Conservation (phyloP, 23 red algal genomes). For the Agarophyton chilense region DNA sequence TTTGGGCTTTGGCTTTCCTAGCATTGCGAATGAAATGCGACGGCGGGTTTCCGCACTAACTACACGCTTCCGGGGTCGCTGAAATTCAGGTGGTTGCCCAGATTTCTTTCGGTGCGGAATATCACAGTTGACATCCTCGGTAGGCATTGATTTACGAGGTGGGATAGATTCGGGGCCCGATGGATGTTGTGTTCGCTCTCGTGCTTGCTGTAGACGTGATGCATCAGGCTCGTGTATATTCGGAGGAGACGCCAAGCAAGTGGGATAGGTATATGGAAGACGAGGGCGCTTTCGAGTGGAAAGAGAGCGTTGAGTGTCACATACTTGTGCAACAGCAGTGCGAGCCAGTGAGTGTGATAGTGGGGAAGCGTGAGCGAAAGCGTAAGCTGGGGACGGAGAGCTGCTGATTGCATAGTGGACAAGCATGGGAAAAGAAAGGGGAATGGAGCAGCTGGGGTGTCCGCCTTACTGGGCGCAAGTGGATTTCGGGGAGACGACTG, state of each 20-base stretch:
- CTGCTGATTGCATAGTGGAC: neutral
- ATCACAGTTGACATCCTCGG: neutral
- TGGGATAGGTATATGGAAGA: neutral
- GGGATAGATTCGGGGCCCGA: neutral
- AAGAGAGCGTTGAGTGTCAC: neutral
- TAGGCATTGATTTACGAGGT: neutral
- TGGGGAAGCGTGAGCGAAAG: neutral
- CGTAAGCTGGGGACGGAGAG: neutral
- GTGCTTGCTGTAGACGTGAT: neutral
- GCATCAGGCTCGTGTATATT: neutral
- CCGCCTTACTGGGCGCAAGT: too few species aligned
- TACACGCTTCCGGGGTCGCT: neutral
- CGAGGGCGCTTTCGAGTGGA: neutral
- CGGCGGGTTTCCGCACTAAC: conserved; percentile 62
- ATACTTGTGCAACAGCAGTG: neutral
- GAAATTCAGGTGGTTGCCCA: neutral
- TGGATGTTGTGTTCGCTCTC: neutral
- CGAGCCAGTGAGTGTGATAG: neutral
- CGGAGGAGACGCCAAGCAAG: neutral
- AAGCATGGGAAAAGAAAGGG: neutral
- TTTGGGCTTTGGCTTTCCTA: conserved; percentile 63
- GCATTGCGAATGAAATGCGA: conserved; percentile 84
- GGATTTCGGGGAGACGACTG: too few species aligned
- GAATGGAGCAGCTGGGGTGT: neutral
- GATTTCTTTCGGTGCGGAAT: neutral